These are phyloP conservation scores for Huntiella abstrusa DNA, from an alignment of 2,329 filamentous ascomycete species.

Conservation along the genomic window DNA sequence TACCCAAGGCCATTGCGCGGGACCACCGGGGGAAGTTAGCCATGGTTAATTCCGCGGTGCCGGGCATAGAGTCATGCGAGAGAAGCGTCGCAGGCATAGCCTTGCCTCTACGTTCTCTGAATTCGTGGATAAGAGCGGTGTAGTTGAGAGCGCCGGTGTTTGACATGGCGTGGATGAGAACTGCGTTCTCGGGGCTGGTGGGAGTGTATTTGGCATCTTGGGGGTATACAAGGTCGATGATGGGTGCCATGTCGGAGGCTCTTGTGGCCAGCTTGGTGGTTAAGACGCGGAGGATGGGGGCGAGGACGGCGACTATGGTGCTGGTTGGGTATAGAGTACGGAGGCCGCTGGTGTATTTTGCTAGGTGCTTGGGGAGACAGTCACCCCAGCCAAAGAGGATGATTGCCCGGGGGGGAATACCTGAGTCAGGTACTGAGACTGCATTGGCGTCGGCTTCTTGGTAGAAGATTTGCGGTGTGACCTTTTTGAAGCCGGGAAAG, in stretches of 20 bases:
- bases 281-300: constrained; percentile 25
- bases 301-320: constrained; percentile 31
- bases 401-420: constrained; percentile 24
- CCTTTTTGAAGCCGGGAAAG: constrained; percentile 27
- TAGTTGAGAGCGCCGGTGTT: constrained; percentile 38
- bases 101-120: constrained; percentile 20
- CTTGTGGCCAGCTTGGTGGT: constrained; percentile 25
- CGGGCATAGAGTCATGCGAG: constrained; percentile 34
- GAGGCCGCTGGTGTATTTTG: constrained; percentile 36
- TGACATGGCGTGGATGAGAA: constrained; percentile 36
- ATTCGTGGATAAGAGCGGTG: constrained; percentile 29
- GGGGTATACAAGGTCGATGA: constrained; percentile 23
- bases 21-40: constrained; percentile 31
- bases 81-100: constrained; percentile 29
- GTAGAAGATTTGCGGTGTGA: constrained; percentile 29
- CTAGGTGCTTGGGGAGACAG: constrained; percentile 31
- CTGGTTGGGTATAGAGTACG: constrained; percentile 30
- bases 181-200: constrained; percentile 16
- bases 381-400: constrained; percentile 41
- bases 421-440: constrained; percentile 11
- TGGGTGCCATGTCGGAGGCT: constrained; percentile 25
- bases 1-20: constrained; percentile 32
- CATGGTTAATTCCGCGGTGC: constrained; percentile 23
- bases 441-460: constrained; percentile 18
- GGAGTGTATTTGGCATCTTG: constrained; percentile 10